These are phyloP conservation scores for Dalbergia oliveri DNA, from an alignment of 306 rosid genomes.

Conservation along the genomic window DNA sequence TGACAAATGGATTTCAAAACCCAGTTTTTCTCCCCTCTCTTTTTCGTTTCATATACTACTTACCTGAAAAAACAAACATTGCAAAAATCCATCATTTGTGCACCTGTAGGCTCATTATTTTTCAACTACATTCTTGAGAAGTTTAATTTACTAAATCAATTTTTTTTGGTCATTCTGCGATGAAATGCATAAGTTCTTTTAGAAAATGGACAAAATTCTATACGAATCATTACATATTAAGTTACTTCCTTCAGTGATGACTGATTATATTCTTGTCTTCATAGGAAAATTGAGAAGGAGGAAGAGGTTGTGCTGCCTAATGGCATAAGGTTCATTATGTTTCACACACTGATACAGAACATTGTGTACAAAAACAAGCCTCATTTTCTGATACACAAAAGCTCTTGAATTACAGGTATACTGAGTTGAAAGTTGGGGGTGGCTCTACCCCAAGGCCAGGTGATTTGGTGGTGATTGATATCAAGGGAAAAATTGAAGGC, in stretches of 20 bases:
- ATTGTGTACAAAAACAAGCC: not conserved
- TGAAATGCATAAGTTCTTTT: too few relatives aligned
- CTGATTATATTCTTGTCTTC: slow-evolving; percentile 33
- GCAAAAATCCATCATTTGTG: not conserved
- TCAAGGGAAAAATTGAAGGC: slow-evolving; percentile 63
- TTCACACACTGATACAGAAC: not conserved
- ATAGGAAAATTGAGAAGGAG: slow-evolving; percentile 65
- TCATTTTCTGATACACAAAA: slow-evolving; percentile 12
- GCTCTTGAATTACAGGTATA: slow-evolving; percentile 53
- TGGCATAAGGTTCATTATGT: slow-evolving; percentile 78
- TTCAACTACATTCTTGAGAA: too few relatives aligned
- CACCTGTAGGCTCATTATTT: not conserved
- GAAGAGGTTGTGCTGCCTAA: slow-evolving; percentile 82
- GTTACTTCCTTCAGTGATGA: slow-evolving; percentile 25
- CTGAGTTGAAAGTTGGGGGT: slow-evolving; percentile 76
- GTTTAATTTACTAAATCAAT: too few relatives aligned
- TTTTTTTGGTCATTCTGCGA: too few relatives aligned
- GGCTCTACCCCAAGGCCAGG: slow-evolving; percentile 76
- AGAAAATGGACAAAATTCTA: not conserved
- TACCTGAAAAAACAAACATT: not conserved
- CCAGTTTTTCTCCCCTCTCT: too few relatives aligned
- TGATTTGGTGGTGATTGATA: slow-evolving; percentile 85
- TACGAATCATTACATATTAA: not conserved
- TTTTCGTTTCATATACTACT: too few relatives aligned
- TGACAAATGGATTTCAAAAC: not conserved